These are phyloP conservation scores for Parachaetomium inaequale DNA, from an alignment of 495 filamentous ascomycete species.

Conservation along the genomic window DNA sequence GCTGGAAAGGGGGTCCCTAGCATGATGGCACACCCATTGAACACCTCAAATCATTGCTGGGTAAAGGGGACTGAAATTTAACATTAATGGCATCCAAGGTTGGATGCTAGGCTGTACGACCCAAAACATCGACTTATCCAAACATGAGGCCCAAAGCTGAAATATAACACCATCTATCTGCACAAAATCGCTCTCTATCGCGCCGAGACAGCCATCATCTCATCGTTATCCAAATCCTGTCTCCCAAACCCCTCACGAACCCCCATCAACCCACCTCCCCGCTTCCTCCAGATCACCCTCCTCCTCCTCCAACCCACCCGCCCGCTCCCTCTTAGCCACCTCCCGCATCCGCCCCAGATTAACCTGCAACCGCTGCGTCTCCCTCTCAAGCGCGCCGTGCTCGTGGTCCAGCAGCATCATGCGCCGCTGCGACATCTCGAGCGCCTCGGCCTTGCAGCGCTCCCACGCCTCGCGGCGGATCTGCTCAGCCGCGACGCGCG, in stretches of 20 bases:
- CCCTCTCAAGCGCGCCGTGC: slow-evolving; percentile 24
- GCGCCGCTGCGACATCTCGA: slow-evolving; percentile 27
- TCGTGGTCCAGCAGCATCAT: slow-evolving; percentile 27
- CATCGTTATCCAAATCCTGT: not conserved
- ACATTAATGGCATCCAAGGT: too few relatives aligned
- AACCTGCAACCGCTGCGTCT: slow-evolving; percentile 24
- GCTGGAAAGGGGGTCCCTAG: too few relatives aligned
- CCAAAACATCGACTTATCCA: too few relatives aligned
- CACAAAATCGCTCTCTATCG: too few relatives aligned
- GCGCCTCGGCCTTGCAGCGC: slow-evolving; percentile 25
- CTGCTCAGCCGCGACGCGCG: slow-evolving; percentile 24
- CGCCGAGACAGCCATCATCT: not conserved
- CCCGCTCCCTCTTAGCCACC: not conserved
- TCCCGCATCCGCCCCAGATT: slow-evolving; percentile 26
- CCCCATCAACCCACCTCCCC: not conserved
- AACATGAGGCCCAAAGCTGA: too few relatives aligned
- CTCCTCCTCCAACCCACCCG: slow-evolving; percentile 9
- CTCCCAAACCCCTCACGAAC: not conserved
- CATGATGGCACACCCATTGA: too few relatives aligned
- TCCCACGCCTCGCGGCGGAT: slow-evolving; percentile 30
- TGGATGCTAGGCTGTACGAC: too few relatives aligned
- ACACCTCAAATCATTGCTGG: too few relatives aligned
- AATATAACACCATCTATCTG: too few relatives aligned
- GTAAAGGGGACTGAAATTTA: too few relatives aligned
- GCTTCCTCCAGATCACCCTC: not conserved